A percentile compares a stretch with the other conserved stretches of the same genome.
phyloP scores from a whole-genome alignment of 768 basidiomycete genomes.

The Mycena indigotica region DNA sequence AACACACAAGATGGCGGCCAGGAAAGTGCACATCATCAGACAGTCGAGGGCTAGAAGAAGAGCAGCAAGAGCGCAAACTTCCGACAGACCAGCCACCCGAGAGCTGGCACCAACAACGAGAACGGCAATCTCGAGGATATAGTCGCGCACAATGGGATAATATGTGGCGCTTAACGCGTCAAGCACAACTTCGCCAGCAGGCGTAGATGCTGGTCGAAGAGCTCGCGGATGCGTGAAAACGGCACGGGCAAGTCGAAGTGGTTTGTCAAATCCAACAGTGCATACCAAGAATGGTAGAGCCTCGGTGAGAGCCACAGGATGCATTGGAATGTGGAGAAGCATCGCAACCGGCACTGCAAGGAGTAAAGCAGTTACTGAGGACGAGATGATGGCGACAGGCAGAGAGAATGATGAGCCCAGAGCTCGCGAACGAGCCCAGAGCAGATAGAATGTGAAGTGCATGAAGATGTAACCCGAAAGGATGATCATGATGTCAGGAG shows the following conservation, averaged over 20 bases:
- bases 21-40: constrained; percentile 85
- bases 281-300: constrained; percentile 97
- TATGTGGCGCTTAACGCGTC: constrained; percentile 82
- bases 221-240: constrained; percentile 60
- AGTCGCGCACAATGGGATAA: constrained; percentile 88
- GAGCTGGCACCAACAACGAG: constrained; percentile 84
- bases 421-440: constrained; percentile 85
- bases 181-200: constrained; percentile 81
- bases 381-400: constrained; percentile 75
- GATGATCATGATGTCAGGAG: constrained; percentile 93
- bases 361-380: constrained; percentile 81
- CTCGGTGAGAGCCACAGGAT: constrained; percentile 91
- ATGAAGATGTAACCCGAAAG: constrained; percentile 94
- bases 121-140: constrained; percentile 88
- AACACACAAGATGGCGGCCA: constrained; percentile 82
- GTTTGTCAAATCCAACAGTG: constrained; percentile 98
- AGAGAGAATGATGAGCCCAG: constrained; percentile 72
- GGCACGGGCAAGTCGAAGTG: constrained; percentile 84
- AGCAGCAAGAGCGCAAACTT: constrained; percentile 94
- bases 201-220: constrained; percentile 32
- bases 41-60: constrained; percentile 85
- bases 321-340: constrained; percentile 80
- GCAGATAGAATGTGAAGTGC: constrained; percentile 92
- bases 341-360: constrained; percentile 77
- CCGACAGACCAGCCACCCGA: constrained; percentile 84